Conservation (phyloP, 2,329 filamentous ascomycete species). For the Pseudogymnoascus sp. region DNA sequence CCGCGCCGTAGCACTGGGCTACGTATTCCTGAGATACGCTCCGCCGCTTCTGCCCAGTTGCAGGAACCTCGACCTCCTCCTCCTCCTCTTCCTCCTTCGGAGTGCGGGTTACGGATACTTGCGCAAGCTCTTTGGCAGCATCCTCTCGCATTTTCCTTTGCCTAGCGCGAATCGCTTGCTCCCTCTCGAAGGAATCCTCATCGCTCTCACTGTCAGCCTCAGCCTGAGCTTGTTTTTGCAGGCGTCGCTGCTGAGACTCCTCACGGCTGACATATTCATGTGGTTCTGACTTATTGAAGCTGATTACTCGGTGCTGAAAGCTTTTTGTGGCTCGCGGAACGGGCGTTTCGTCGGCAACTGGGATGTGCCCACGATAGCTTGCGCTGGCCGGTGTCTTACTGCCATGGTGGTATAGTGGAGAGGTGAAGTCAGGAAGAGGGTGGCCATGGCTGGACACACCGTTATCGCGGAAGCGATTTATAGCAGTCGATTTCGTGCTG, state of each 20-base stretch:
- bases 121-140: conserved; percentile 5
- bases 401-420: background rate
- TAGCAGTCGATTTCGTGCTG: background rate
- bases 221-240: background rate
- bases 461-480: background rate
- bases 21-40: conserved; percentile 20
- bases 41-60: background rate
- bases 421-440: background rate
- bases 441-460: background rate
- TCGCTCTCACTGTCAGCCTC: background rate
- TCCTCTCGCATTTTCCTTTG: background rate
- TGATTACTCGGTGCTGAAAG: conserved; percentile 1
- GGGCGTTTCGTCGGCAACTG: background rate
- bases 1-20: conserved; percentile 22
- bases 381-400: background rate
- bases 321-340: background rate
- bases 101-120: background rate
- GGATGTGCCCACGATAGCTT: background rate
- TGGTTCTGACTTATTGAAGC: background rate
- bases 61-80: conserved; percentile 1
- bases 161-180: background rate
- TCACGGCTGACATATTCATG: background rate
- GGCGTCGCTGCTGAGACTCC: background rate
- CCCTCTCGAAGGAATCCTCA: background rate
- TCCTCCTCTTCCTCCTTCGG: background rate